Base-by-base conservation (phyloP, 2,329 filamentous ascomycete species). In the Paecilomyces sp. region DNA sequence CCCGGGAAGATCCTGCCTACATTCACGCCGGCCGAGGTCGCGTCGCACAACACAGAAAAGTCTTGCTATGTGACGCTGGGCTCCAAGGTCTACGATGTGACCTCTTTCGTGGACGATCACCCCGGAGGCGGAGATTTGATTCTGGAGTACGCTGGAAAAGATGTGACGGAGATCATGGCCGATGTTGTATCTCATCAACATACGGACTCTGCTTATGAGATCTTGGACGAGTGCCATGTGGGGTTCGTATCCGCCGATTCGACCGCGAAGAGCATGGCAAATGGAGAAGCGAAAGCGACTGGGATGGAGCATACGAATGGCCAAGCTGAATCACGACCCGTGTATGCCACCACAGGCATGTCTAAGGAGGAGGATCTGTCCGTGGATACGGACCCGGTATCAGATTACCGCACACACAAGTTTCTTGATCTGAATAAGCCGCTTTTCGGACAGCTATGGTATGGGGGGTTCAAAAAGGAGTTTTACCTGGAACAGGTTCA, bases 401-500 rank as follows among this genome's bases (percentile, higher is more conserved):
- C 77, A 54, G 94, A 99, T 72, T 99, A 89, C 80, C 90, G 91
- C 76, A 89, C 83, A 60, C 88, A 97, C 83, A 95, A 96, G 76
- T 99, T 99, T 70, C 82, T 99, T 62, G 93, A 99, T 71, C 83
- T 99, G 60, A 89, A 84, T 77, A 86, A 83, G 68, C 93, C 94
- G 6, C 82, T 99, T 58, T 82, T 99, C 58, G 82, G 88, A 75
- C 94, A 99, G 76, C 85, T 99, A 51, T 97, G 90, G 89, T 83
- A 80, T 65, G 89, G 92, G 54, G 90, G 89, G 31, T 99, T 97
- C 78, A 86, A 80, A 73, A 99, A 97, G 75, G 86, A 91, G n/a
- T 99, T 99, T 72, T 99, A 99, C 72, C 83, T 99, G 25, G 88
- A 97, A 67, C 94, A 99, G 75, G 90, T 99, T 57, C 94, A 99